Evolutionary conservation across 805 yeast species (phyloP).

Genomic region (Dipodascopsis uninucleata): DNA sequence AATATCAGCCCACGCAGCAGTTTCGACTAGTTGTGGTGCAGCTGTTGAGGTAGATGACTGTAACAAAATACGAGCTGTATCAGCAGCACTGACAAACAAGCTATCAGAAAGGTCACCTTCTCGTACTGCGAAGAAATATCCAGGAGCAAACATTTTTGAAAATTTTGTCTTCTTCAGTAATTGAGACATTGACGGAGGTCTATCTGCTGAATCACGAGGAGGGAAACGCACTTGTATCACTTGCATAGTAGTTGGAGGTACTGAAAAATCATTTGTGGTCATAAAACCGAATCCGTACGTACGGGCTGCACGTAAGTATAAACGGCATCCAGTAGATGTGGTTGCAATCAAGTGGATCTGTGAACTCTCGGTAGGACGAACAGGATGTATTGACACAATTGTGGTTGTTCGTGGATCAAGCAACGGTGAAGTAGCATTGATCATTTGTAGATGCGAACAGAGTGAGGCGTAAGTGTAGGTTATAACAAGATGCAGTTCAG

Average conservation of each 20-base stretch:
- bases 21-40: conserved; percentile 54
- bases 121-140: conserved; percentile 69
- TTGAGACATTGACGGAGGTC: conserved; percentile 20
- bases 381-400: conserved; percentile 58
- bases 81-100: conserved; percentile 74
- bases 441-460: conserved; percentile 35
- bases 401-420: conserved; percentile 31
- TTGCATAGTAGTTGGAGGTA: conserved; percentile 40
- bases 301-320: conserved; percentile 54
- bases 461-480: conserved; percentile 34
- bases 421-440: conserved; percentile 28
- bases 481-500: conserved; percentile 37
- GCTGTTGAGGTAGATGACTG: conserved; percentile 29
- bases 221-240: conserved; percentile 45
- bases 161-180: conserved; percentile 53
- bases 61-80: conserved; percentile 60
- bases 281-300: conserved; percentile 26
- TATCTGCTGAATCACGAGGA: conserved; percentile 33
- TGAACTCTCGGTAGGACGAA: conserved; percentile 60
- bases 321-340: conserved; percentile 78
- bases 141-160: conserved; percentile 70
- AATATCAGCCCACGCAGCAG: conserved; percentile 67
- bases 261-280: conserved; percentile 6
- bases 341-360: conserved; percentile 72
- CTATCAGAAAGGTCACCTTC: conserved; percentile 42